A percentile compares a stretch with the other conserved stretches of the same genome.
Conservation (phyloP, 2,329 filamentous ascomycete species). For the Xenoacremonium recifei region DNA sequence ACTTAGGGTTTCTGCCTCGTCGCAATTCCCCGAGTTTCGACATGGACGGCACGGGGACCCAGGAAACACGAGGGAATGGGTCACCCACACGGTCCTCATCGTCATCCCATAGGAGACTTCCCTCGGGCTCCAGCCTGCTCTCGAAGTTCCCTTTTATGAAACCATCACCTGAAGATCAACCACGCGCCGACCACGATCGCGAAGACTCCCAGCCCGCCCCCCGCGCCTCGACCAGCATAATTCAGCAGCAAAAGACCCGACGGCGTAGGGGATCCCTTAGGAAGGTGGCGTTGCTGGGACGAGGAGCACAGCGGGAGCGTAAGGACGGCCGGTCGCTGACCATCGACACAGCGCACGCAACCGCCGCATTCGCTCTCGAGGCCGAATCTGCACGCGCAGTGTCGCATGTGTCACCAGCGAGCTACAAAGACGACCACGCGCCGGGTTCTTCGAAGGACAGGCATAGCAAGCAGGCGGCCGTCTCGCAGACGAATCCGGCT, state of each 20-base stretch:
- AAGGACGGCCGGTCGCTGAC: conserved; percentile 49
- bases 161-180: conserved; percentile 30
- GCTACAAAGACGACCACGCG: conserved; percentile 47
- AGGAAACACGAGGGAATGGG: conserved; percentile 8
- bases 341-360: conserved; percentile 38
- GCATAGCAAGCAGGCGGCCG: conserved; percentile 38
- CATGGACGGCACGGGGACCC: conserved; percentile 16
- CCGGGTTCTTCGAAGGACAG: conserved; percentile 47
- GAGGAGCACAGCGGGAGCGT: conserved; percentile 62
- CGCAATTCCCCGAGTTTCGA: too few species aligned
- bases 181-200: conserved; percentile 31
- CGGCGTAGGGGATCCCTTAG: conserved; percentile 81
- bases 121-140: conserved; percentile 62
- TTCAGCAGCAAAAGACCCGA: conserved; percentile 52
- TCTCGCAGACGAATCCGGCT: too few species aligned
- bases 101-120: conserved; percentile 39
- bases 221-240: conserved; percentile 28
- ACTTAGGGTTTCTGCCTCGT: too few species aligned
- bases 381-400: conserved; percentile 15
- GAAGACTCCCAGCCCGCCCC: conserved; percentile 31
- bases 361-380: conserved; percentile 5
- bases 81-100: conserved; percentile 14
- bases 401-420: conserved; percentile 29
- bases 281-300: conserved; percentile 81
- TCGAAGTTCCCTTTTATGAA: conserved; percentile 70